Conservation (phyloP, 768 basidiomycete species). For the Auriculariales sp. region DNA sequence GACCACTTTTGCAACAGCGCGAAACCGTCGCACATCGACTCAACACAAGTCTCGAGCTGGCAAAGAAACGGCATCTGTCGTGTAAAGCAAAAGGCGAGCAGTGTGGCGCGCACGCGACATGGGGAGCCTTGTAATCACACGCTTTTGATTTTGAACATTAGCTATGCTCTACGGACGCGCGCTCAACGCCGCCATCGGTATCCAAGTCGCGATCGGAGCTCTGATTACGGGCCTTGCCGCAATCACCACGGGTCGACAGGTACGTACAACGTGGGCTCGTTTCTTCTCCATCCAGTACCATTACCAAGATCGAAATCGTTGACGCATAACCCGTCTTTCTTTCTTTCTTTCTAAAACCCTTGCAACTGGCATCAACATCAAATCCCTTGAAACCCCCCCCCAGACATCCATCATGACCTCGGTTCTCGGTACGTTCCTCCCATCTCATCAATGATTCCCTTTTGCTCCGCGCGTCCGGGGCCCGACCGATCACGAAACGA, state of each 20-base stretch:
- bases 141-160: background rate
- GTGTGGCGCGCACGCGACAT: background rate
- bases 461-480: background rate
- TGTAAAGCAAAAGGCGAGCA: background rate
- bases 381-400: too few relatives aligned
- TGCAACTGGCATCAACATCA: too few relatives aligned
- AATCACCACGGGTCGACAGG: slow-evolving; percentile 27
- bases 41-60: background rate
- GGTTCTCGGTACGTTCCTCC: background rate
- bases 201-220: slow-evolving; percentile 51
- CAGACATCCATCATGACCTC: slow-evolving; percentile 1
- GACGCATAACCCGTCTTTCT: too few relatives aligned
- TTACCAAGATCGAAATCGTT: too few relatives aligned
- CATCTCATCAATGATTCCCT: background rate
- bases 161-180: slow-evolving; percentile 7
- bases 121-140: background rate
- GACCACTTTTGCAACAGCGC: background rate
- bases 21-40: background rate
- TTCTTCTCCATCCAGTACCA: too few relatives aligned
- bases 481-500: background rate
- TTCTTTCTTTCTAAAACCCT: too few relatives aligned
- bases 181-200: slow-evolving; percentile 36
- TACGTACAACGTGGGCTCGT: too few relatives aligned
- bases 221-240: slow-evolving; percentile 54
- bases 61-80: background rate